phyloP scores from a whole-genome alignment of 2,329 filamentous ascomycete species.

The Exophiala oligosperma region DNA sequence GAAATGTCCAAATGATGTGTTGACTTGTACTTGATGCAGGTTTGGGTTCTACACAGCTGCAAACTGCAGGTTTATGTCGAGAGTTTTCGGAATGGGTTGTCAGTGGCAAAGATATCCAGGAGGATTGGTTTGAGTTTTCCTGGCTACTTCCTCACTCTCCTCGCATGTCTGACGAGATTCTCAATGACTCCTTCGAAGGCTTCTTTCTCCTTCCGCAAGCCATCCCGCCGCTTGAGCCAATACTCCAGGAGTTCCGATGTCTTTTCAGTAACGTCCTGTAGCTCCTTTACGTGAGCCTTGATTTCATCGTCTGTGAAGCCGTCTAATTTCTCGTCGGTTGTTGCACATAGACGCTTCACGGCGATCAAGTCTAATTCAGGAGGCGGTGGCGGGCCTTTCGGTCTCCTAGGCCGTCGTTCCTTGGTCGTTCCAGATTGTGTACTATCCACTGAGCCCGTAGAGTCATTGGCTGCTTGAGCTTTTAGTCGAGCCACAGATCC shows the following conservation, averaged over 20 bases:
- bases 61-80: too few species aligned
- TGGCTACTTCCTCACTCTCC: conserved; percentile 69
- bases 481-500: conserved; percentile 33
- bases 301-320: conserved; percentile 80
- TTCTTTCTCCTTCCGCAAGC: conserved; percentile 85
- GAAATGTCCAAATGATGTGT: too few species aligned
- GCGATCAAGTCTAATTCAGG: conserved; percentile 78
- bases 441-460: conserved; percentile 33
- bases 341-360: conserved; percentile 75
- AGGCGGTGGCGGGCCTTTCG: conserved; percentile 56
- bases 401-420: conserved; percentile 42
- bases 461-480: conserved; percentile 36
- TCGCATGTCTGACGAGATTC: conserved; percentile 87
- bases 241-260: conserved; percentile 80
- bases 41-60: background rate
- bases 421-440: conserved; percentile 30
- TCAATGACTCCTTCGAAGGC: conserved; percentile 96
- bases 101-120: background rate
- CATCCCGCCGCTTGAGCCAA: conserved; percentile 83
- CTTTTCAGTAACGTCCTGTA: conserved; percentile 68
- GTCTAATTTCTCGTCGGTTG: conserved; percentile 77
- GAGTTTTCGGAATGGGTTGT: background rate
- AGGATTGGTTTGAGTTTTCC: background rate
- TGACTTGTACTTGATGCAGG: too few species aligned
- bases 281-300: conserved; percentile 64